Conservation (phyloP, 1,284 basidiomycete species). For the Termitomyces sp. region DNA sequence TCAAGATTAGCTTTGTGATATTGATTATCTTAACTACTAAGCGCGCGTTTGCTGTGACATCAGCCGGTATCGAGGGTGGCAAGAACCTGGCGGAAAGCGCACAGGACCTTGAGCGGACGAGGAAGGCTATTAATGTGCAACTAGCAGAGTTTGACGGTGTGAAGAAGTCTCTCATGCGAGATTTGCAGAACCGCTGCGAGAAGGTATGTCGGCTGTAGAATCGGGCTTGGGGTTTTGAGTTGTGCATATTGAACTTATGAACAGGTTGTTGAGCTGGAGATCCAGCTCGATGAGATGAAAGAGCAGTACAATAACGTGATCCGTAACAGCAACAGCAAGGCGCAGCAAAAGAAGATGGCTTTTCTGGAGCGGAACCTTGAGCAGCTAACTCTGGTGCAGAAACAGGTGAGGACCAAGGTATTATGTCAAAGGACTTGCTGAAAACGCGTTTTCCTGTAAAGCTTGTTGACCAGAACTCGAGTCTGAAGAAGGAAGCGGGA, state of each 20-base stretch:
- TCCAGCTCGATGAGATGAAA: slow-evolving; percentile 97
- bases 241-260: slow-evolving; percentile 15
- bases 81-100: slow-evolving; percentile 96
- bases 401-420: slow-evolving; percentile 62
- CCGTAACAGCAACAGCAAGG: slow-evolving; percentile 95
- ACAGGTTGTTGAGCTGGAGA: slow-evolving; percentile 97
- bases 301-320: slow-evolving; percentile 99
- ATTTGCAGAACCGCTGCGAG: slow-evolving; percentile 98
- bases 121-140: slow-evolving; percentile 96
- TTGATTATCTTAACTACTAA: slow-evolving; percentile 27
- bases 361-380: slow-evolving; percentile 97
- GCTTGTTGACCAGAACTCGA: slow-evolving; percentile 98
- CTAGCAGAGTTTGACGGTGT: slow-evolving; percentile 98
- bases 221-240: slow-evolving; percentile 2
- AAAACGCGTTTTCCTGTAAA: slow-evolving; percentile 27
- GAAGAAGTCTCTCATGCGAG: slow-evolving; percentile 98
- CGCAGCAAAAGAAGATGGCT: slow-evolving; percentile 99
- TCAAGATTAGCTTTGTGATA: slow-evolving; percentile 1
- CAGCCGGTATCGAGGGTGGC: slow-evolving; percentile 93
- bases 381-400: slow-evolving; percentile 93
- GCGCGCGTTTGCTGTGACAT: slow-evolving; percentile 95
- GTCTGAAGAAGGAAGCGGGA: slow-evolving; percentile 96
- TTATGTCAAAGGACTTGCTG: neutral
- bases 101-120: slow-evolving; percentile 93
- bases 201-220: slow-evolving; percentile 57